These are phyloP conservation scores for Gonium pectorale DNA, from an alignment of 139 green algal genomes.

Conservation along the genomic window DNA sequence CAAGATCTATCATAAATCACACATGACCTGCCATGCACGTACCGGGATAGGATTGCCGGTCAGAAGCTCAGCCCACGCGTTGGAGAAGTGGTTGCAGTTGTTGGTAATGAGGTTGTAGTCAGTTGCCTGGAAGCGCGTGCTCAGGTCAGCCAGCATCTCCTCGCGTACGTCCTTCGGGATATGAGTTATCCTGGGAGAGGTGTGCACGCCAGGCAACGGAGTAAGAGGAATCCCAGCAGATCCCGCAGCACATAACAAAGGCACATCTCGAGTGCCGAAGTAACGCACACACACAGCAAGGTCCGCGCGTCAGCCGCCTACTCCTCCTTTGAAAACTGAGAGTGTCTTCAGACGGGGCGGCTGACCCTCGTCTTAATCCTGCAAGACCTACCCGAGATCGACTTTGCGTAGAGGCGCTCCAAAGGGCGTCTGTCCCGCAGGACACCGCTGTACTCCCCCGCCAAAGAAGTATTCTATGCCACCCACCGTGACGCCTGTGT, in stretches of 20 bases:
- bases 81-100: slow-evolving; percentile 89
- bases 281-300: too few relatives aligned
- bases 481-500: slow-evolving; percentile 74
- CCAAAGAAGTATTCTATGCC: slow-evolving; percentile 68
- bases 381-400: slow-evolving; percentile 69
- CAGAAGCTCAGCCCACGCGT: slow-evolving; percentile 73
- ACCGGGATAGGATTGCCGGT: slow-evolving; percentile 62
- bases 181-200: slow-evolving; percentile 18
- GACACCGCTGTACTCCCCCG: slow-evolving; percentile 66
- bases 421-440: slow-evolving; percentile 69
- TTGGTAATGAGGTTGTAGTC: slow-evolving; percentile 78
- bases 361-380: too few relatives aligned
- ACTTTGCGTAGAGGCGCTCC: slow-evolving; percentile 63
- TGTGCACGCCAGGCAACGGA: too few relatives aligned
- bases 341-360: too few relatives aligned
- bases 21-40: not conserved
- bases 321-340: too few relatives aligned
- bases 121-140: slow-evolving; percentile 28
- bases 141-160: slow-evolving; percentile 54
- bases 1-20: too few relatives aligned
- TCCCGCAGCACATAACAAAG: too few relatives aligned
- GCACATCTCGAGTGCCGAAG: too few relatives aligned
- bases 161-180: slow-evolving; percentile 25
- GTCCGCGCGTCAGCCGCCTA: too few relatives aligned
- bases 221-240: too few relatives aligned